Conservation (phyloP, 2,329 filamentous ascomycete genomes). For the Trichoderma gracile region DNA sequence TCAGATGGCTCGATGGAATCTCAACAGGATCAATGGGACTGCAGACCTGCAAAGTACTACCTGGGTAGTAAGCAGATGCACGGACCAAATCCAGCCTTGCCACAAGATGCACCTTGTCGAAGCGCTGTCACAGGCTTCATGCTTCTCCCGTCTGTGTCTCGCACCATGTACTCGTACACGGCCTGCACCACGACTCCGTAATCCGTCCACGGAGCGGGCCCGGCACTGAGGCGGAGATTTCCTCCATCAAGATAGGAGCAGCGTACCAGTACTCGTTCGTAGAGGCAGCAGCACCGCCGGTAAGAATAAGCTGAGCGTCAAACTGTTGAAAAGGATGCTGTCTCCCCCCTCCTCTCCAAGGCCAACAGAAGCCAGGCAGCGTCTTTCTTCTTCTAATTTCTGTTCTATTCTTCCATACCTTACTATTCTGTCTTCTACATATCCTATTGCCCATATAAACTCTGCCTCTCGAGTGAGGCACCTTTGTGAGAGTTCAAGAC, state of each 20-base stretch:
- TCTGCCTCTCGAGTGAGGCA: too few relatives aligned
- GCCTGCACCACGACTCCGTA: constrained; percentile 9
- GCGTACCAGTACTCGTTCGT: not conserved
- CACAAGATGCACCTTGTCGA: not conserved
- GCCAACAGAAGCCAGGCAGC: not conserved
- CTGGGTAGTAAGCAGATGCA: not conserved
- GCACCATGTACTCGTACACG: not conserved
- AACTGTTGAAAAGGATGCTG: constrained; percentile 7
- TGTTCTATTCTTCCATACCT: not conserved
- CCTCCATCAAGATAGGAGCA: not conserved
- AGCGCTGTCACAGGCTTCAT: not conserved
- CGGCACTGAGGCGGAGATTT: not conserved
- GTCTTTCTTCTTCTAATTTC: not conserved
- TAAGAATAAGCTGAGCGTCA: constrained; percentile 2
- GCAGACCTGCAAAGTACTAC: too few relatives aligned
- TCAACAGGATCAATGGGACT: not conserved
- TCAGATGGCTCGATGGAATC: not conserved
- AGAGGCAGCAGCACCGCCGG: not conserved
- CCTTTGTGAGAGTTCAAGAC: not conserved
- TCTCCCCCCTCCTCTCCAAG: not conserved
- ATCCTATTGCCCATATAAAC: too few relatives aligned
- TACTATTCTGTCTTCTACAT: not conserved
- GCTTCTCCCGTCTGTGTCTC: not conserved
- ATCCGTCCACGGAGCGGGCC: constrained; percentile 3
- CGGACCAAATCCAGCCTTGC: not conserved